Base-by-base conservation (phyloP, 345 rosid genomes). In the Diplotaxis tenuifolia region DNA sequence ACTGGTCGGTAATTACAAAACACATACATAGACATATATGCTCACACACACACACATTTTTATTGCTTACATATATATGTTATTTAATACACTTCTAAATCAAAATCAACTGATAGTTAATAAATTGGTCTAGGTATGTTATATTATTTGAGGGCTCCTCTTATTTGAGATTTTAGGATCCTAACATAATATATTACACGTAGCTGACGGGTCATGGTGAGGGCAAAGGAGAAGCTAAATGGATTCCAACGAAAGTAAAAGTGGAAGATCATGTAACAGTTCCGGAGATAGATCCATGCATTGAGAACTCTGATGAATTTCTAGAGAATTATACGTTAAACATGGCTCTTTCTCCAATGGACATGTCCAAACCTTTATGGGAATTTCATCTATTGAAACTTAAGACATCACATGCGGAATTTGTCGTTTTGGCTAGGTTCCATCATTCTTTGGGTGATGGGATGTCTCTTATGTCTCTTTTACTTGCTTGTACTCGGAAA, bases 341-440 rank as follows among this genome's bases (percentile, higher is more conserved):
- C 60, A 69, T 88, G 31, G 84, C 85, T 28, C 67, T 78, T 27
- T 63, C 74, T 1, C 86, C 90, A 1, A 16, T 92, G 67, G 90
- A 89, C 67, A 6, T 50, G 56, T 81, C 92, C 5, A 83, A 84
- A 62, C 97, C 93, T 0, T 70, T 88, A n/a, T 89, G 97, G 96
- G 93, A 92, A 52, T 55, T 92, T 19, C 96, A 89, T 68, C 22
- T 92, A 36, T 80, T 91, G 7, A 81, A 83, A 57, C 59, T 87
- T 6, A 85, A 71, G 64, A 87, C 90, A 20, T 76, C 82, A 1
- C 80, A 88, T 27, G 93, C 96, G 2, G 81, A 86, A 69, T 81
- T 86, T 0, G 7, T 77, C 0, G 59, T 32, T 4, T 63, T 87
- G 52, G 68, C 78, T 9, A 57, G 84, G 25, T 57, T 82, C 28